Evolutionary conservation across 768 basidiomycete species (phyloP), one percentile per base, ranked within the genome.

Genomic region (Leucocoprinus sp.): DNA sequence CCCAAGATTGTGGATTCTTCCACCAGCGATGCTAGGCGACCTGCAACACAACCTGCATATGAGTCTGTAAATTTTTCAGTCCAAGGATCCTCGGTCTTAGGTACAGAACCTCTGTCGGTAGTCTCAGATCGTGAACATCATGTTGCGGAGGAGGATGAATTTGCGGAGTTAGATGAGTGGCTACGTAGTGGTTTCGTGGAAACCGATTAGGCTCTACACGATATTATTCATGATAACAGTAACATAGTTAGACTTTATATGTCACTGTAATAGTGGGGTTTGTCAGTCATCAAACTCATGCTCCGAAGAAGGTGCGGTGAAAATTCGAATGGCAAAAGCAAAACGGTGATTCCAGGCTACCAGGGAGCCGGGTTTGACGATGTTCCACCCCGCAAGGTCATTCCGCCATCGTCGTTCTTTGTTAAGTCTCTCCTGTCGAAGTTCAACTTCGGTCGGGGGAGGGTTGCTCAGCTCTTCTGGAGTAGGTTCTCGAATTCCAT

Each of bases 331-430:
- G 15, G 72, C 69, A 36, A 71, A 69, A 43, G 68, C 64, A 54
- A 88, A 85, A 48, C 82, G 68, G 49, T 80, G 74, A 55, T 93
- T 85, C 92, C 92, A 98, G 18, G 70, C 70, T 9, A 86, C 79
- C 12, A 66, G 65, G 42, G 64, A 64, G 2, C 78, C 75, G 2
- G 82, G 79, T 45, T 78, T 71, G 44, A 93, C 69, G 44, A 92
- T 76, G 31, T 75, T 71, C 85, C 86, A 97, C 2, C 88, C 93
- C 41, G 71, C 71, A 44, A 84, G 65, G 55, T 93, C 86, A 17
- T 75, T 71, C 36, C 78, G 74, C 95, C 95, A 98, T 54, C 79
- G 70, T 54, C 80, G 61, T 66, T 98, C 95, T 65, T 93, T 95
- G 64, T 84, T 84, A 61, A 92, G 61, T 53, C 95, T 71, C 64